Percentiles rank a stretch among this genome's conserved stretches.
phyloP scores from a whole-genome alignment of 1,139 yeast genomes.

The Pneumocystis wakefieldiae region DNA sequence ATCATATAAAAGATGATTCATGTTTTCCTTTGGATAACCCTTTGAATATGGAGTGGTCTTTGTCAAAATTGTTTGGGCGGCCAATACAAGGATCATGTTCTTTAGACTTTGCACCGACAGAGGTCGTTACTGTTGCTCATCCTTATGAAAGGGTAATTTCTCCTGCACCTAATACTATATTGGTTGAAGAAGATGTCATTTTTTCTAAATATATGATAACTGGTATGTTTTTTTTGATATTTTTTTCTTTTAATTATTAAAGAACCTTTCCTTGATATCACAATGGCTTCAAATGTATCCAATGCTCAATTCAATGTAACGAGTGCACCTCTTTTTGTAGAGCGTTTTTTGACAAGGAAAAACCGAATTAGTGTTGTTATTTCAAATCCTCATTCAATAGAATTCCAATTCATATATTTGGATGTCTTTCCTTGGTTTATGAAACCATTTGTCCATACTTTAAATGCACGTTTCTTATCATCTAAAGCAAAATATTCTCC shows the following conservation, averaged over 20 bases:
- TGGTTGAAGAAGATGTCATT: not conserved
- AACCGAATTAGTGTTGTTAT: conserved; percentile 25
- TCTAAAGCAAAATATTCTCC: not conserved
- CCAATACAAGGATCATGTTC: conserved; percentile 41
- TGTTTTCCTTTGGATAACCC: conserved; percentile 63
- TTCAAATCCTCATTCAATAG: conserved; percentile 40
- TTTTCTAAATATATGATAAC: not conserved
- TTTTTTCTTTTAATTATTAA: not conserved
- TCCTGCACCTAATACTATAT: not conserved
- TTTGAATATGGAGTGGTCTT: conserved; percentile 35
- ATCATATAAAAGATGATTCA: conserved; percentile 40
- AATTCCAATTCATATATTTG: conserved; percentile 45
- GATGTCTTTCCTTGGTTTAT: conserved; percentile 92
- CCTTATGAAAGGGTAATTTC: not conserved
- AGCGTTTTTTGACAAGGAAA: conserved; percentile 71
- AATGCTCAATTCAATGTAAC: conserved; percentile 13
- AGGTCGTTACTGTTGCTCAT: not conserved
- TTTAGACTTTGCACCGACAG: conserved; percentile 16
- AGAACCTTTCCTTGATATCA: not conserved
- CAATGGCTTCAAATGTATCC: not conserved
- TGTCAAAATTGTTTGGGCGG: conserved; percentile 42
- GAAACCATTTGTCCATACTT: conserved; percentile 64
- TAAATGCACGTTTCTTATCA: conserved; percentile 20
- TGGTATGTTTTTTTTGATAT: not conserved
- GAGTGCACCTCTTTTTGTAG: conserved; percentile 54